Percentiles rank a stretch among this genome's conserved stretches.
These are phyloP conservation scores for Arctostaphylos glauca DNA, from an alignment of 148 eudicot species.

Conservation along the genomic window DNA sequence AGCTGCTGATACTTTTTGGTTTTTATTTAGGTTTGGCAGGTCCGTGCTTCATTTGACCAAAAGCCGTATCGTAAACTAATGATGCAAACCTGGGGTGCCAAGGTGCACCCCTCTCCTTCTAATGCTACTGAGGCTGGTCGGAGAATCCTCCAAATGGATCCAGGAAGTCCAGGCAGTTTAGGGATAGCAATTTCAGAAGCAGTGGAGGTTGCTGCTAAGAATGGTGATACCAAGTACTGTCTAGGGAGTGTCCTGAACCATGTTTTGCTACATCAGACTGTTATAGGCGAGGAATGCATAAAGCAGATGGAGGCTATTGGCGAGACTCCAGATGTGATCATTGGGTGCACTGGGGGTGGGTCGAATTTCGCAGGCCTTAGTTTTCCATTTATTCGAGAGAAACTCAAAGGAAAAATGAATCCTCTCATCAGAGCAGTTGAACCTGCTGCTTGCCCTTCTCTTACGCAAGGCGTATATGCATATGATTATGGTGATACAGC, in stretches of 20 bases:
- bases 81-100: conserved; percentile 99
- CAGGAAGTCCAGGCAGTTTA: conserved; percentile 83
- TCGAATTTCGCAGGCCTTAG: conserved; percentile 88
- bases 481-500: conserved; percentile 97
- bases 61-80: conserved; percentile 91
- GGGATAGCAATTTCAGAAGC: conserved; percentile 98
- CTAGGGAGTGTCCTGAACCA: conserved; percentile 95
- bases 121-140: conserved; percentile 71
- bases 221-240: conserved; percentile 80
- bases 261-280: conserved; percentile 87
- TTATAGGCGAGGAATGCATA: conserved; percentile 94
- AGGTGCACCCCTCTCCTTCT: conserved; percentile 93
- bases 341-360: conserved; percentile 97
- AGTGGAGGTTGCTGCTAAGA: conserved; percentile 72
- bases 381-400: conserved; percentile 89
- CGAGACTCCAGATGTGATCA: conserved; percentile 86
- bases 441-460: conserved; percentile 89
- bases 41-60: conserved; percentile 91
- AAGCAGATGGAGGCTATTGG: conserved; percentile 91
- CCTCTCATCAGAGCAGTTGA: conserved; percentile 86
- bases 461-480: conserved; percentile 88
- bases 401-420: conserved; percentile 74
- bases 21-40: conserved; percentile 82
- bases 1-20: neutral
- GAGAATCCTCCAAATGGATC: conserved; percentile 62